phyloP scores from a whole-genome alignment of 2,329 filamentous ascomycete genomes.

The Pseudocercospora pini-densiflorae region DNA sequence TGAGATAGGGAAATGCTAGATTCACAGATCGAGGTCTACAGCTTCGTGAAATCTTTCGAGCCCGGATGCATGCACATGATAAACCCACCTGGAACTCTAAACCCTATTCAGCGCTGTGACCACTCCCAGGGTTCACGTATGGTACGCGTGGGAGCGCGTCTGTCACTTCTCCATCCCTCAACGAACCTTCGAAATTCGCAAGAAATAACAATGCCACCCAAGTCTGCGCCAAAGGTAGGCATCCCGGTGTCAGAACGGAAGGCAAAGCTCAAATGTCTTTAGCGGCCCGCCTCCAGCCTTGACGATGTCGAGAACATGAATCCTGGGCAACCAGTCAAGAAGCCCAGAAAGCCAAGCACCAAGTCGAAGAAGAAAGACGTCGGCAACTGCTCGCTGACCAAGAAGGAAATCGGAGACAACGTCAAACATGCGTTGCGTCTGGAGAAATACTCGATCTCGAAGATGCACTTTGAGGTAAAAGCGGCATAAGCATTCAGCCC shows the following conservation, averaged over 20 bases:
- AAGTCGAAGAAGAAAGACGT: neutral
- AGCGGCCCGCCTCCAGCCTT: neutral
- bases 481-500: neutral
- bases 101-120: neutral
- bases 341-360: neutral
- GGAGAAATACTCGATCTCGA: neutral
- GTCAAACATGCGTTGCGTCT: neutral
- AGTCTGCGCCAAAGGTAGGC: neutral
- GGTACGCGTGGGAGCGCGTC: neutral
- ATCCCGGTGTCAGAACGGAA: neutral
- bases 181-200: neutral
- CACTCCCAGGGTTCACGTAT: neutral
- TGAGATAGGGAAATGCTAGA: too few relatives aligned
- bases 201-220: neutral
- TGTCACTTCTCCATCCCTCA: neutral
- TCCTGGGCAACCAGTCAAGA: neutral
- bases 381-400: neutral
- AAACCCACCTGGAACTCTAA: neutral
- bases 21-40: too few relatives aligned
- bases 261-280: neutral
- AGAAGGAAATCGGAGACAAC: neutral
- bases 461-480: neutral
- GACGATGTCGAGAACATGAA: neutral
- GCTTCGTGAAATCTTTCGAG: neutral
- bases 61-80: neutral